phyloP scores from a whole-genome alignment of 495 filamentous ascomycete species.

The Penicillium nucicola region DNA sequence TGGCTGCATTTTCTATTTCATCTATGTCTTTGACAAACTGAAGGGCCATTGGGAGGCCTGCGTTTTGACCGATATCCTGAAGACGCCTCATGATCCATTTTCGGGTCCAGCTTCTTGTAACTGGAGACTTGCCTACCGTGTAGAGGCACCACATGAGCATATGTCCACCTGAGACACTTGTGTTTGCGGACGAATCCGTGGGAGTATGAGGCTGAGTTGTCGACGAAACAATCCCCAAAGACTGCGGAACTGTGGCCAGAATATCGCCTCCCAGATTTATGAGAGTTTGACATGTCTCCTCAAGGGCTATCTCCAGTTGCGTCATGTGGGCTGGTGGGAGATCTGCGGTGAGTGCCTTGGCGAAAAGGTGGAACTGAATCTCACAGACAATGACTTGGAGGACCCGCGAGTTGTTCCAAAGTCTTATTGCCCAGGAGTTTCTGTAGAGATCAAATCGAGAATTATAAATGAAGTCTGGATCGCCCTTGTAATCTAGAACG shows the following conservation, averaged over 20 bases:
- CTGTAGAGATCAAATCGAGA: slow-evolving; percentile 20
- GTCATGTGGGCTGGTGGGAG: neutral
- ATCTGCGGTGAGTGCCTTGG: slow-evolving; percentile 9
- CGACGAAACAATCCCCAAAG: slow-evolving; percentile 8
- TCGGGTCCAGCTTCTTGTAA: too few species aligned
- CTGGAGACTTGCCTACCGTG: too few species aligned
- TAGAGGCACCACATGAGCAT: too few species aligned
- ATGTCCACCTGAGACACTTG: too few species aligned
- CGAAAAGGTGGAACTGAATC: slow-evolving; percentile 11
- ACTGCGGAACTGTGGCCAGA: slow-evolving; percentile 42
- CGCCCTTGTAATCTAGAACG: neutral
- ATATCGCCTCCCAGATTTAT: slow-evolving; percentile 35
- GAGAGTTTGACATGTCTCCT: slow-evolving; percentile 24
- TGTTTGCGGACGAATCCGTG: too few species aligned
- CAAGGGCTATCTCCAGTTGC: slow-evolving; percentile 9
- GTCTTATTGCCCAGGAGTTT: slow-evolving; percentile 18
- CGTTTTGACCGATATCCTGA: too few species aligned
- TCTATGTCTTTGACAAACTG: too few species aligned
- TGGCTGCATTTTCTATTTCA: too few species aligned
- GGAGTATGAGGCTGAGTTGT: neutral
- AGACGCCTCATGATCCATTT: too few species aligned
- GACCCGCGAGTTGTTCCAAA: slow-evolving; percentile 29
- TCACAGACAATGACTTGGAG: slow-evolving; percentile 21
- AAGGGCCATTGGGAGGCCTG: too few species aligned
- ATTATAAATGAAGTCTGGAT: slow-evolving; percentile 16